Evolutionary conservation across 208 protist genomes (phyloP), one percentile per base, ranked within the genome.

Genomic region (Wallacemonas rigidus): DNA sequence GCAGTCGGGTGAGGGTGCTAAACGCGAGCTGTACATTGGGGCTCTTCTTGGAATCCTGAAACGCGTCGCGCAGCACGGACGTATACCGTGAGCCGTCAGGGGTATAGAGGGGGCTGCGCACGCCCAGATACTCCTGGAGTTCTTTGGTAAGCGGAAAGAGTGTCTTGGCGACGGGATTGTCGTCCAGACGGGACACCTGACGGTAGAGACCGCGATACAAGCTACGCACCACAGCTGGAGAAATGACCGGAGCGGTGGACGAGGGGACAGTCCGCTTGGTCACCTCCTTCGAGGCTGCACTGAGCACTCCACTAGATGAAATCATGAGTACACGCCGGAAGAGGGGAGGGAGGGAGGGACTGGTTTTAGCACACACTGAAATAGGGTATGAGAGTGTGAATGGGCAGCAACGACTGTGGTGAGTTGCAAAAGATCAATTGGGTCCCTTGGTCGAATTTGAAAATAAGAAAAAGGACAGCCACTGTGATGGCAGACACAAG

Each of bases 121-220:
- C 70, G 60, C 84, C 82, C 4, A 89, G 72, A n/a, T 86, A 54
- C 7, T 81, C 58, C 71, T 95, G 87, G 38, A 95, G 67, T 36
- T 92, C 85, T 38, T 79, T 85, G 35, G 82, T 86, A 17, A 85
- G 78, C 2, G 90, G 87, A 40, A 95, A 92, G 3, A 95, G 76
- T 14, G 83, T 81, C 74, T 95, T 95, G 12, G 82, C 80, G 2
- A 95, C 65, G 0, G 90, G 85, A 53, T 86, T 80, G 40, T 72
- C 48, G 72, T 95, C 90, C 44, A 95, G 71, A 38, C 76, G 81
- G 15, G 48, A 71, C 12, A 86, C 85, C 57, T 95, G 83, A 2
- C 85, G 72, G 67, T 86, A 89, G 11, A 95, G 79, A 43, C 83
- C 81, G 6, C 86, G 85, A 72, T 95, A 95, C 7, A 95, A 75